A percentile compares a stretch with the other conserved stretches of the same genome.
Conservation (phyloP, 352 stramenopile species). For the Globisporangium radiosum region DNA sequence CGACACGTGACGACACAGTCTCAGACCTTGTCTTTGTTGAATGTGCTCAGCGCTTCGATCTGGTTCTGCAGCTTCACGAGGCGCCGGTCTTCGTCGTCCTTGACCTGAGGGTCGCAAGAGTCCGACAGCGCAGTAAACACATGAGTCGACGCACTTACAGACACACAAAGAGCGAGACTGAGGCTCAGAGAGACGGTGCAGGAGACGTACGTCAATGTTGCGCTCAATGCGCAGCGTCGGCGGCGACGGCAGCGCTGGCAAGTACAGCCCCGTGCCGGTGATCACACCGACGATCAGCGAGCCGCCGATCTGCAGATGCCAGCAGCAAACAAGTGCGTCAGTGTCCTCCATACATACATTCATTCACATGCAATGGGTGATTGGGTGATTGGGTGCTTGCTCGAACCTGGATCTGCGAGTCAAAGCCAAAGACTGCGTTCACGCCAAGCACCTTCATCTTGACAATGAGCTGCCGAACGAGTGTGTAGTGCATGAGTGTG, state of each 20-base stretch:
- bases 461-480: slow-evolving; percentile 49
- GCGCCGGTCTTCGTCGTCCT: slow-evolving; percentile 91
- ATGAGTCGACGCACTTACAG: too few species aligned
- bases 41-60: slow-evolving; percentile 84
- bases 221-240: slow-evolving; percentile 91
- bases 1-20: too few species aligned
- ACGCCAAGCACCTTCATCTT: slow-evolving; percentile 92
- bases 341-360: not conserved
- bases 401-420: slow-evolving; percentile 78
- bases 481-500: too few species aligned
- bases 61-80: slow-evolving; percentile 91
- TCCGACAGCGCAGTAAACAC: not conserved
- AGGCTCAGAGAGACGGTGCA: not conserved
- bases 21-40: slow-evolving; percentile 72
- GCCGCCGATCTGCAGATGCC: slow-evolving; percentile 49
- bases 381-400: too few species aligned
- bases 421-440: slow-evolving; percentile 95
- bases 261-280: slow-evolving; percentile 88
- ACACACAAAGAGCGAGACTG: not conserved
- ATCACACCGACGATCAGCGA: slow-evolving; percentile 88
- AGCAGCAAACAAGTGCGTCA: too few species aligned
- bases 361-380: not conserved
- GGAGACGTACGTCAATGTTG: slow-evolving; percentile 85
- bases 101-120: slow-evolving; percentile 34
- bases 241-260: slow-evolving; percentile 92